Conservation (phyloP, 2,329 filamentous ascomycete genomes). For the Penicillium brevicompactum region DNA sequence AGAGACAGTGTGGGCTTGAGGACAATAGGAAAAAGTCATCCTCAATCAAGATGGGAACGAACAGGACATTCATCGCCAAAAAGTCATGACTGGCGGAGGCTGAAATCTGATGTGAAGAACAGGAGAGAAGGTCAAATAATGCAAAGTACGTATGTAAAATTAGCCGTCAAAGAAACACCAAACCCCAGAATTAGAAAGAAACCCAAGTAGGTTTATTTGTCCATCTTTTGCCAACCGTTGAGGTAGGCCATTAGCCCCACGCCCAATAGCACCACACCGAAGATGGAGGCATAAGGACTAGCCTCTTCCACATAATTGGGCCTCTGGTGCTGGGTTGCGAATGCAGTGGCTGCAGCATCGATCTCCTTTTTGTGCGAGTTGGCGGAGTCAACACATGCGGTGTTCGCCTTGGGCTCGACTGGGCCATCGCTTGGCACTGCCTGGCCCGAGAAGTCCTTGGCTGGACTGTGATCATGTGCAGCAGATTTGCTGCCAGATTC, state of each 20-base stretch:
- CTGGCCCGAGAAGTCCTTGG: conserved; percentile 9
- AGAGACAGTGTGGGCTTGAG: conserved; percentile 25
- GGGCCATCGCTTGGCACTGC: conserved; percentile 6
- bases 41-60: conserved; percentile 12
- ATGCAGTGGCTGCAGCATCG: conserved; percentile 46
- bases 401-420: conserved; percentile 14
- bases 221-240: conserved; percentile 73
- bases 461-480: conserved; percentile 9
- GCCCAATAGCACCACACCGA: conserved; percentile 78
- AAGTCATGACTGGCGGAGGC: conserved; percentile 27
- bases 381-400: conserved; percentile 46
- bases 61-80: conserved; percentile 23
- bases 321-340: conserved; percentile 40
- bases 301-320: conserved; percentile 53
- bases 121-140: conserved; percentile 22
- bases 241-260: conserved; percentile 85
- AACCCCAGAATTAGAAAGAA: conserved; percentile 18
- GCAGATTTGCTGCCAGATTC: conserved; percentile 28
- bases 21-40: conserved; percentile 16
- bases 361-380: conserved; percentile 46
- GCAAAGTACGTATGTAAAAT: conserved; percentile 23
- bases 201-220: conserved; percentile 39
- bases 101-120: conserved; percentile 19
- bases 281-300: conserved; percentile 77
- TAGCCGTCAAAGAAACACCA: conserved; percentile 18